phyloP scores from a whole-genome alignment of 2,329 filamentous ascomycete genomes.

The Dothideomycetes sp. region DNA sequence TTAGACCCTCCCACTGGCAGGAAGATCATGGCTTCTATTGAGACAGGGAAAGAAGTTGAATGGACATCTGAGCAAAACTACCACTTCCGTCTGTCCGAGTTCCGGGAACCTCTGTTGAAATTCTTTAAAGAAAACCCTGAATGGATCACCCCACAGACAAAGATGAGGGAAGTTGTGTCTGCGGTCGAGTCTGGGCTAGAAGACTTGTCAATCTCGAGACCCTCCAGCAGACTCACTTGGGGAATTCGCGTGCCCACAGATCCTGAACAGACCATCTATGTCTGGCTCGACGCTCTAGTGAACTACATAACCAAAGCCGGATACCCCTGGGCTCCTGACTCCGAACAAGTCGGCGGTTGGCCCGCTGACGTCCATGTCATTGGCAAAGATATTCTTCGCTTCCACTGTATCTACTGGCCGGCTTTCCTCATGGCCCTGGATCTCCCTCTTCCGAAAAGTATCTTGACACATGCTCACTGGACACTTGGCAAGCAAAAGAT shows the following conservation, averaged over 20 bases:
- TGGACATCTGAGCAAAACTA: constrained; percentile 93
- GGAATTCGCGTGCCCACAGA: constrained; percentile 84
- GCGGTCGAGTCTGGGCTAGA: constrained; percentile 70
- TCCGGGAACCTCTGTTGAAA: constrained; percentile 66
- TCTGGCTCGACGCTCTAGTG: constrained; percentile 92
- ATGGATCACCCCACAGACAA: constrained; percentile 63
- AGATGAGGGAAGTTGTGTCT: constrained; percentile 69
- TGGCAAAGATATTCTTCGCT: constrained; percentile 92
- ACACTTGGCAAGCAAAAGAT: constrained; percentile 87
- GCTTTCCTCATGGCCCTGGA: constrained; percentile 85
- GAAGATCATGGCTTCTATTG: constrained; percentile 71
- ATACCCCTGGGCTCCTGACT: constrained; percentile 67
- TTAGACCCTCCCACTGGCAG: constrained; percentile 72
- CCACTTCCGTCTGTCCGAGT: constrained; percentile 81
- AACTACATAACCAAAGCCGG: constrained; percentile 88
- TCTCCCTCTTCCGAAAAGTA: constrained; percentile 65
- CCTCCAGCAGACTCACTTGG: constrained; percentile 69
- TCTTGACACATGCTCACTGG: constrained; percentile 92
- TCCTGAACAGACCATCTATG: constrained; percentile 81
- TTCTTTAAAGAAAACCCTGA: constrained; percentile 70
- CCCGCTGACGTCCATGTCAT: constrained; percentile 87
- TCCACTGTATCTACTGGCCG: constrained; percentile 97
- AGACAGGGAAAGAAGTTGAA: constrained; percentile 88
- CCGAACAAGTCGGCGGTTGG: constrained; percentile 61
- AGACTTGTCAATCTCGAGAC: constrained; percentile 84